These are phyloP conservation scores for Cystofilobasidium ferigula DNA, from an alignment of 768 basidiomycete species.

Conservation along the genomic window DNA sequence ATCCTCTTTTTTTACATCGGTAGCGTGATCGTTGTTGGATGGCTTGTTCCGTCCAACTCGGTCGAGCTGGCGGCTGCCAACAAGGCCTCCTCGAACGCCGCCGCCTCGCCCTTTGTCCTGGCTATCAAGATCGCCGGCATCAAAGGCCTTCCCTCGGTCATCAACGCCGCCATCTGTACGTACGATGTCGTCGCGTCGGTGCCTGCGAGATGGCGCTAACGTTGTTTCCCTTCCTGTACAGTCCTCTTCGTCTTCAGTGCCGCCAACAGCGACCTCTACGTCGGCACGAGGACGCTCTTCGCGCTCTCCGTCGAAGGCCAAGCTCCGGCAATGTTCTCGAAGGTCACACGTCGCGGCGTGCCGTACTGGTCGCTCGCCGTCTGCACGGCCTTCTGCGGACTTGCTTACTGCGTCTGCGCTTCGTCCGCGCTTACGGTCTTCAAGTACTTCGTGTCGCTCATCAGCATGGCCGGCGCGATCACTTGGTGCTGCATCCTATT, in stretches of 20 bases:
- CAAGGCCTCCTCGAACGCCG: slow-evolving; percentile 43
- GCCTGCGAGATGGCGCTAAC: too few species aligned
- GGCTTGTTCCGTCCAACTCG: slow-evolving; percentile 41
- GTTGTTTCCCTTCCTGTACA: slow-evolving; percentile 44
- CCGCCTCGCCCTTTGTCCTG: slow-evolving; percentile 58
- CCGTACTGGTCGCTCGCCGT: slow-evolving; percentile 44
- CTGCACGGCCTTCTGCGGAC: slow-evolving; percentile 48
- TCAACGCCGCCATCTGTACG: slow-evolving; percentile 39
- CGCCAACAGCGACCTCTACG: slow-evolving; percentile 55
- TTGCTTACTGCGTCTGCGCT: slow-evolving; percentile 41
- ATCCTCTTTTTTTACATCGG: slow-evolving; percentile 48
- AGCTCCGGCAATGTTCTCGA: slow-evolving; percentile 30
- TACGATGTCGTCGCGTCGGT: not conserved
- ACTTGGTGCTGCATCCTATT: slow-evolving; percentile 44
- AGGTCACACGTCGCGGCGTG: slow-evolving; percentile 30
- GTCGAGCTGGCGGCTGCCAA: slow-evolving; percentile 33
- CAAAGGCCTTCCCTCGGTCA: slow-evolving; percentile 32
- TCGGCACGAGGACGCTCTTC: slow-evolving; percentile 32
- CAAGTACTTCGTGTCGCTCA: slow-evolving; percentile 26
- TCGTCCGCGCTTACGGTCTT: slow-evolving; percentile 17
- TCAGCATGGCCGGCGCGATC: slow-evolving; percentile 19
- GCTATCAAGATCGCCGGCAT: slow-evolving; percentile 32
- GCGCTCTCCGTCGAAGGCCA: slow-evolving; percentile 31
- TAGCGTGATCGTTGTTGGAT: slow-evolving; percentile 62
- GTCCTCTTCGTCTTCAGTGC: slow-evolving; percentile 47